Conservation (phyloP, 306 rosid genomes). For the Neltuma alba region DNA sequence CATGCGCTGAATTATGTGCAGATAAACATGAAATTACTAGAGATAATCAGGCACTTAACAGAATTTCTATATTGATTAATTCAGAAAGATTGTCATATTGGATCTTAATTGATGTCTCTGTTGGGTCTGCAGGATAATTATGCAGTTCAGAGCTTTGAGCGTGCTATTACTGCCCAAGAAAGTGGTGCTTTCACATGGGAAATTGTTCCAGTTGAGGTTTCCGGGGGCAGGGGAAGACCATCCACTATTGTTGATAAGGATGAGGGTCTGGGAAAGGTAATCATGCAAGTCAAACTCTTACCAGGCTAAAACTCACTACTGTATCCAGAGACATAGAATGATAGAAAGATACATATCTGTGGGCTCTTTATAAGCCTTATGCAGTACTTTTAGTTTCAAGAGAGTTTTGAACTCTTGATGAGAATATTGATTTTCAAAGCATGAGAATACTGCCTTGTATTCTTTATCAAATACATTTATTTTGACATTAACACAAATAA, state of each 20-base stretch:
- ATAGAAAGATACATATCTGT: neutral
- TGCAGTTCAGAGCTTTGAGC: slow-evolving; percentile 89
- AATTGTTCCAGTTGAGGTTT: slow-evolving; percentile 93
- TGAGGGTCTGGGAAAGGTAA: slow-evolving; percentile 95
- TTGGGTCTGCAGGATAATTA: slow-evolving; percentile 70
- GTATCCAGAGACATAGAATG: neutral
- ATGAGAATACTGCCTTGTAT: slow-evolving; percentile 3
- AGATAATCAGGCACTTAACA: slow-evolving; percentile 74
- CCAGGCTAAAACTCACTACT: slow-evolving; percentile 20
- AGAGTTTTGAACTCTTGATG: neutral
- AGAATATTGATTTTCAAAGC: slow-evolving; percentile 28
- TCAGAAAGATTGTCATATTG: neutral
- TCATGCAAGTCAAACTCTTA: slow-evolving; percentile 19
- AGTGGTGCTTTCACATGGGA: slow-evolving; percentile 84
- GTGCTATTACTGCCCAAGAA: slow-evolving; percentile 89
- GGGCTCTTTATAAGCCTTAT: slow-evolving; percentile 2
- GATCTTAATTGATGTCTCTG: slow-evolving; percentile 32
- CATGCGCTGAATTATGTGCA: slow-evolving; percentile 93
- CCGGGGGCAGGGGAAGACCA: slow-evolving; percentile 98
- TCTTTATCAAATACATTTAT: slow-evolving; percentile 2
- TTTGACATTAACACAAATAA: neutral
- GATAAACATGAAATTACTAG: slow-evolving; percentile 81
- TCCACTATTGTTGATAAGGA: slow-evolving; percentile 77
- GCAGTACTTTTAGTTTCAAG: slow-evolving; percentile 16
- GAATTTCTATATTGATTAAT: slow-evolving; percentile 24